Base-by-base conservation (phyloP, 2,329 filamentous ascomycete species). In the Canariomyces notabilis region DNA sequence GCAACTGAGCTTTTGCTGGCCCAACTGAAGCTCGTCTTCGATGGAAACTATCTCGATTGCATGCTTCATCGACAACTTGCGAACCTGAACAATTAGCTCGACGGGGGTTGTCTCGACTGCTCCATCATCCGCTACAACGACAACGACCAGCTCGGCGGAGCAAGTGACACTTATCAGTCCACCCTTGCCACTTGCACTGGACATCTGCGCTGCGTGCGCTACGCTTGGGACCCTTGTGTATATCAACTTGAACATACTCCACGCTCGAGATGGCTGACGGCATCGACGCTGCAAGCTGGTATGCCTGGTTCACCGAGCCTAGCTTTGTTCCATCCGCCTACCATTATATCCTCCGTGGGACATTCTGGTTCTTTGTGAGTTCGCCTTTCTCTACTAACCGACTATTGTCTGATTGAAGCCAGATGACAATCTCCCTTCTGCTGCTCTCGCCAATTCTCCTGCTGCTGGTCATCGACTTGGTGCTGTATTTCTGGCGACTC, bases 401-500 rank as follows among this genome's bases (percentile, higher is more conserved):
- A 16, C 39, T 20, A 20, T 42, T 14, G n/a, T 3, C 44, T 51
- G 43, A 53, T 48, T n/a, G 6, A 15, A 5, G 15, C 34, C 29
- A 75, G 72, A 62, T 71, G 42, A 62, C 62, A 3, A 61, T 76
- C 18, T 71, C 73, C 29, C 59, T 76, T 0, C 60, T 72, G 8
- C 68, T 76, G 35, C 64, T 71, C 34, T 48, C 74, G 0, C 76
- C 77, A 2, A 60, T 77, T 22, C 47, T 70, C 22, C 59, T 67
- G n/a, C 60, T 79, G 22, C 65, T 80, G 46, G 50, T 68, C 22
- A 70, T 77, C 54, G 77, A 80, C 57, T 58, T 80, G 39, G 59
- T 63, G 20, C 65, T 80, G 22, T 80, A 76, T 75, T 51, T 74
- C 33, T 79, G 72, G 69, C 69, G 76, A 54, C 64, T 71, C 8